Percentiles rank a stretch among this genome's conserved stretches.
Conservation (phyloP, 2,329 filamentous ascomycete genomes). For the Magnaporthiopsis rhizophila region DNA sequence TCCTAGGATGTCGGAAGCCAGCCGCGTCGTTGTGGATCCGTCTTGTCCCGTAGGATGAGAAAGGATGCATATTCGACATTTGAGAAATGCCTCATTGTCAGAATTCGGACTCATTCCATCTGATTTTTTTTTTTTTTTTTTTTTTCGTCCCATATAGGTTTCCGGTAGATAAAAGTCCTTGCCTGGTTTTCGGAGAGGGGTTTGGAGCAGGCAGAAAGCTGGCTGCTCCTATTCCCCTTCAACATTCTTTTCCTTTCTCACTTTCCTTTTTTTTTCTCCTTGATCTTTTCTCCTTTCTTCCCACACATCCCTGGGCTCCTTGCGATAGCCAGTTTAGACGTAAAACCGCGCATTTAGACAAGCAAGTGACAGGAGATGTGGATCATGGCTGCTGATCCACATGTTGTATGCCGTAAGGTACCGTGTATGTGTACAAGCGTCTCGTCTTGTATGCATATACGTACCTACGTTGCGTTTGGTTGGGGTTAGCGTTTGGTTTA, state of each 20-base stretch:
- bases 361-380: background rate
- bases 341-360: background rate
- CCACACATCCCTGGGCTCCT: background rate
- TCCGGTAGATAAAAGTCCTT: background rate
- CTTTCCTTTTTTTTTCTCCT: background rate
- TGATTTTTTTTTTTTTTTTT: constrained; percentile 7
- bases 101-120: background rate
- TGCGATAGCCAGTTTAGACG: background rate
- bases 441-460: constrained; percentile 11
- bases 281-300: constrained; percentile 1
- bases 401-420: constrained; percentile 10
- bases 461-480: constrained; percentile 13
- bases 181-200: background rate
- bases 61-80: background rate
- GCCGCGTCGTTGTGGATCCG: background rate
- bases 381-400: constrained; percentile 11
- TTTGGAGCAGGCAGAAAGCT: background rate
- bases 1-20: constrained; percentile 21
- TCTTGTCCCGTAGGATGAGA: background rate
- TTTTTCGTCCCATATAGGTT: background rate
- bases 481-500: background rate
- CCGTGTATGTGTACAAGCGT: constrained; percentile 8
- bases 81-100: background rate
- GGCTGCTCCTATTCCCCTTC: background rate
- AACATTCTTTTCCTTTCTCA: background rate